A percentile compares a stretch with the other conserved stretches of the same genome.
Conservation (phyloP, 441 rosid species). For the Isatis lusitanica region DNA sequence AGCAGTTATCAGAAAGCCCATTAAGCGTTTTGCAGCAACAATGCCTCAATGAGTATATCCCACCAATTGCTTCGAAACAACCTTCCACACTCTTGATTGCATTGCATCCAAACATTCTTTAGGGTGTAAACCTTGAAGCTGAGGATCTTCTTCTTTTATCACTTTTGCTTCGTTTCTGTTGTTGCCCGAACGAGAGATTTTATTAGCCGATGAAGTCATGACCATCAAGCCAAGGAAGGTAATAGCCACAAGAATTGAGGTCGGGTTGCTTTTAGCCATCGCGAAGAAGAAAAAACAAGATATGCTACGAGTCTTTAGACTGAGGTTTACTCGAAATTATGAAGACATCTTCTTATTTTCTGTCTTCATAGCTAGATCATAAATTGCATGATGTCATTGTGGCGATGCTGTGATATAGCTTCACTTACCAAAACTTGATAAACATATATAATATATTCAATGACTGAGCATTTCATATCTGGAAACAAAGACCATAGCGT, state of each 20-base stretch:
- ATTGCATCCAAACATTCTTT: background rate
- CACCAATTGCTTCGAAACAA: slow-evolving; percentile 10
- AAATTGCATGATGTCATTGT: slow-evolving; percentile 2
- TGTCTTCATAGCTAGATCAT: slow-evolving; percentile 2
- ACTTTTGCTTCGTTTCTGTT: background rate
- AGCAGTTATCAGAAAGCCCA: slow-evolving; percentile 17
- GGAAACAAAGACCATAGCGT: too few relatives aligned
- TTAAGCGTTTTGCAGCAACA: slow-evolving; percentile 22
- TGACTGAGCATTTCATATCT: too few relatives aligned
- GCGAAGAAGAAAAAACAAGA: background rate
- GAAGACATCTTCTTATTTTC: background rate
- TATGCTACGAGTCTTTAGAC: background rate
- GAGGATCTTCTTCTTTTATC: background rate
- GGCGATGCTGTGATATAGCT: background rate
- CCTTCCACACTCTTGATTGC: slow-evolving; percentile 21
- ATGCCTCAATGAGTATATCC: background rate
- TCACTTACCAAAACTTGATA: background rate
- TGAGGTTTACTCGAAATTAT: background rate
- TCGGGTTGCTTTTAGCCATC: background rate
- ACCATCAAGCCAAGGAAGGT: background rate
- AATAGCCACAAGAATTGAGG: background rate
- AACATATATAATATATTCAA: background rate
- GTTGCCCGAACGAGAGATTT: background rate
- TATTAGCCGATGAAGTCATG: slow-evolving; percentile 3
- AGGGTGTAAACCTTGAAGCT: background rate